Evolutionary conservation across 2,329 filamentous ascomycete species (phyloP).

Genomic region (Fusarium bulbicola): DNA sequence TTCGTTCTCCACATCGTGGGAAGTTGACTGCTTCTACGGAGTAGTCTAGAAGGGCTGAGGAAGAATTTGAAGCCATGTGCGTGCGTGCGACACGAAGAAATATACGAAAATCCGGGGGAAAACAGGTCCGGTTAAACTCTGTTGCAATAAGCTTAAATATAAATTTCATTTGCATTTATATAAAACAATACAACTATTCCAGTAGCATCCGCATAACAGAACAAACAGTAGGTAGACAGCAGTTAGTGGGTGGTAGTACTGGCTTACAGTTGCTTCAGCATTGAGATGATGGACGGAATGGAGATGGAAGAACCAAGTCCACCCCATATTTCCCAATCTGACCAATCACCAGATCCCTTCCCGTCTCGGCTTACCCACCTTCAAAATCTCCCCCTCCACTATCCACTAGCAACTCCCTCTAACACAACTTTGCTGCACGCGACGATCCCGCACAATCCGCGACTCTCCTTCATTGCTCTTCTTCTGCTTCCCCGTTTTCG

Average conservation of each 20-base stretch:
- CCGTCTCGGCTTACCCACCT: constrained; percentile 28
- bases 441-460: constrained; percentile 36
- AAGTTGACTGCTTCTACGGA: background rate
- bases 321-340: background rate
- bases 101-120: background rate
- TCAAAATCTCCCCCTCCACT: constrained; percentile 3
- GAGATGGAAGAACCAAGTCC: background rate
- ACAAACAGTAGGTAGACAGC: background rate
- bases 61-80: background rate
- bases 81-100: background rate
- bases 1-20: constrained; percentile 4
- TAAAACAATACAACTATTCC: background rate
- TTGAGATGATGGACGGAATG: background rate
- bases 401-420: constrained; percentile 29
- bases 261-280: background rate
- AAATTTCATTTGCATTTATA: background rate
- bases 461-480: background rate
- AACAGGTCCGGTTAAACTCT: background rate
- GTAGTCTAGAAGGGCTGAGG: background rate
- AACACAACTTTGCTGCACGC: constrained; percentile 24
- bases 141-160: background rate
- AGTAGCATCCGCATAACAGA: background rate
- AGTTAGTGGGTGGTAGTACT: too few relatives aligned
- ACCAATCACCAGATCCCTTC: constrained; percentile 17
- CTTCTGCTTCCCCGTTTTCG: background rate